A percentile compares a stretch with the other conserved stretches of the same genome.
Evolutionary conservation across 495 filamentous ascomycete species (phyloP).

Genomic region (Penicillium egyptiacum): DNA sequence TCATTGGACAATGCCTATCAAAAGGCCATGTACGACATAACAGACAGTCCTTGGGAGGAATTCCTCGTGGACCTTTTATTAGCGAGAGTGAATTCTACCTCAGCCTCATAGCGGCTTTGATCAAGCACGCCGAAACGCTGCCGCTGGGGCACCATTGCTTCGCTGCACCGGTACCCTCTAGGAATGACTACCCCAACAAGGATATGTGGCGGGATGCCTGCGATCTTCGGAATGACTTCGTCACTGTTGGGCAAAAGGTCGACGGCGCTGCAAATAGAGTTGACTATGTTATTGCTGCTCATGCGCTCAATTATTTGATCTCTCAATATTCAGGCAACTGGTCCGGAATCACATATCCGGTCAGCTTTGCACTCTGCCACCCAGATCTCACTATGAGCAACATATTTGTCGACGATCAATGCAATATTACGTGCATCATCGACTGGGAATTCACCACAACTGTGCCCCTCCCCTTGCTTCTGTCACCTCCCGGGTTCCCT

Average conservation of each 20-base stretch:
- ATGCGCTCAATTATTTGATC: not conserved
- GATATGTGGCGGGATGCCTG: not conserved
- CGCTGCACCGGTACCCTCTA: not conserved
- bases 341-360: not conserved
- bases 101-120: not conserved
- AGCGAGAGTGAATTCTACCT: not conserved
- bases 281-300: not conserved
- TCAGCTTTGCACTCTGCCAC: not conserved
- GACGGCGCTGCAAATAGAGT: not conserved
- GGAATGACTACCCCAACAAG: not conserved
- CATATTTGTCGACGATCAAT: not conserved
- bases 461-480: not conserved
- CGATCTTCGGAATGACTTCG: not conserved
- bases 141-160: not conserved
- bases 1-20: constrained; percentile 1
- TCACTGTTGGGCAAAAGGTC: not conserved
- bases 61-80: not conserved
- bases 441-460: not conserved
- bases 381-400: not conserved
- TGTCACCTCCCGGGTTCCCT: not conserved
- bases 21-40: not conserved
- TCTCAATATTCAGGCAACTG: not conserved
- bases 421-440: not conserved
- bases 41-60: not conserved
- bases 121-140: not conserved